Base-by-base conservation (phyloP, 1,139 yeast species). In the Debaryomycetaceae sp. region DNA sequence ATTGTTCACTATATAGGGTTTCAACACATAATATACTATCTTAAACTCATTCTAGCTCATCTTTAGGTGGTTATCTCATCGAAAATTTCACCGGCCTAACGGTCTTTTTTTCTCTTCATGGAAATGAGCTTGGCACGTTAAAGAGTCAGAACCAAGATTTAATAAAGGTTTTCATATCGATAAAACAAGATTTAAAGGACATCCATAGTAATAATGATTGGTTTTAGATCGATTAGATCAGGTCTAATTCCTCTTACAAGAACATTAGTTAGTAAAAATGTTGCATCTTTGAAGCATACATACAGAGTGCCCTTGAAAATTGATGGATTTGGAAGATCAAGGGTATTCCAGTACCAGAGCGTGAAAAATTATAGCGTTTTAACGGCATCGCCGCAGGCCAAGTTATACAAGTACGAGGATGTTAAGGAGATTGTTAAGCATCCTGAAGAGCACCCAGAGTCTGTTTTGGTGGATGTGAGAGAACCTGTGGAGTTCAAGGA, bases 231-330 rank as follows among this genome's bases (percentile, higher is more conserved):
- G 15, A 33, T 42, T 19, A 43, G 36, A 33, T 43, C 37, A 17
- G 31, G 39, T 13, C 38, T 35, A 15, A 33, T 28, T 28, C 38
- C 43, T 31, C 33, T 36, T 24, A 22, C 43, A 34, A 42, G 40
- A 35, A 37, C 32, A 17, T 31, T 39, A 33, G 24, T 37, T n/a
- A 29, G 34, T 13, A 41, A 37, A 37, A 41, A 79, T 7, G 68
- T 87, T 43, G 88, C 97, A 1, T 82, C 95, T 7, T 85, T 91
- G 38, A 85, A 94, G 41, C 91, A 89, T 57, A 97, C 98, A 2
- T 97, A 91, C 60, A 72, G 97, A 50, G 69, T 89, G 43, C 85
- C 95, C 15, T 34, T 38, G 4, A 37, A 36, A 11, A 29, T 11
- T 8, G 11, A 11, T 11, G 11, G 11, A 22, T 22, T 22, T 3